These are phyloP conservation scores for Candida ipomoeae DNA, from an alignment of 805 yeast species.

Conservation along the genomic window DNA sequence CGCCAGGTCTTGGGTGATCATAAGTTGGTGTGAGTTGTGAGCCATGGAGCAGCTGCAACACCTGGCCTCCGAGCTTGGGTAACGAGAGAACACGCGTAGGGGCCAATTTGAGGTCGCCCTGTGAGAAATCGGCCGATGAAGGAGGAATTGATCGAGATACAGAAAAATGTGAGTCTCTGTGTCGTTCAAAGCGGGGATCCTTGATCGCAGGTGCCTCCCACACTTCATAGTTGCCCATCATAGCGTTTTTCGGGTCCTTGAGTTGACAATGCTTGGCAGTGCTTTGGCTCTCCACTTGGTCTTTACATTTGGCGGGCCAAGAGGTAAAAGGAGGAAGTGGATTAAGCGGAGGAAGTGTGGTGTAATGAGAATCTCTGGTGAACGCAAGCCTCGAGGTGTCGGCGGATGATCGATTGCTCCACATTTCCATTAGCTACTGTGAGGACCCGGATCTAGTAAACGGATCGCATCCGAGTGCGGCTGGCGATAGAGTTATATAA, in stretches of 20 bases:
- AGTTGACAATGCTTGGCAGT: not conserved
- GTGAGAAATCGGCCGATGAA: not conserved
- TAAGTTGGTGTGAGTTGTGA: not conserved
- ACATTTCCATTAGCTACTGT: not conserved
- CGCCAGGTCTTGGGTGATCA: not conserved
- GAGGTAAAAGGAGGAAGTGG: not conserved
- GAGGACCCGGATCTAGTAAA: not conserved
- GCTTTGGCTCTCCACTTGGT: not conserved
- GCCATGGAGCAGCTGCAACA: not conserved
- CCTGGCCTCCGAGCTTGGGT: not conserved
- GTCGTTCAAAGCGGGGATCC: not conserved
- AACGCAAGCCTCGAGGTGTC: not conserved
- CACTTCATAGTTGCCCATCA: not conserved
- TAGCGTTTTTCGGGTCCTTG: not conserved
- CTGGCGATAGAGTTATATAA: slow-evolving; percentile 2
- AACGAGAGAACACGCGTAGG: not conserved
- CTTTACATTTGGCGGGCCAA: not conserved
- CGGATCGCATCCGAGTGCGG: not conserved
- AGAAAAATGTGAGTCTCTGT: not conserved
- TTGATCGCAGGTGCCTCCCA: slow-evolving; percentile 1
- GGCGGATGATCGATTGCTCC: not conserved
- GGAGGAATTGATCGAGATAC: not conserved
- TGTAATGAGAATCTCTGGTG: not conserved
- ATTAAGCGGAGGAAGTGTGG: not conserved
- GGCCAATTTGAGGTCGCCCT: not conserved